phyloP scores from a whole-genome alignment of 805 yeast genomes.

The Kodamaea leandrae region DNA sequence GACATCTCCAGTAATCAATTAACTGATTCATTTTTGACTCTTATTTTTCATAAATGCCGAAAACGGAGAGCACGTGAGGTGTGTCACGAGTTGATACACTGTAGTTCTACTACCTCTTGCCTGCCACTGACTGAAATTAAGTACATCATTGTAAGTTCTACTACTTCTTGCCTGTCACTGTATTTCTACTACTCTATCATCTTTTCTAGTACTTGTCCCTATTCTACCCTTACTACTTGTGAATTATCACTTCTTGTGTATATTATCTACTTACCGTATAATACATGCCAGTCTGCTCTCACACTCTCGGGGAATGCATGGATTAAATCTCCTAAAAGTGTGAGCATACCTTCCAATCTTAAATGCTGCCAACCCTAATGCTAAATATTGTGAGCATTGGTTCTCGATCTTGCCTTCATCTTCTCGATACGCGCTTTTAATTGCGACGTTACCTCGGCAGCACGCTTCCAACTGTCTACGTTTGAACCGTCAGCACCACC shows the following conservation, averaged over 20 bases:
- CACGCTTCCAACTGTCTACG: constrained; percentile 81
- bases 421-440: constrained; percentile 83
- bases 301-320: no score
- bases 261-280: background rate
- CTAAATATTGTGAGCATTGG: constrained; percentile 6
- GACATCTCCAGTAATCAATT: constrained; percentile 8
- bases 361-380: no score
- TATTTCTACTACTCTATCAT: no score
- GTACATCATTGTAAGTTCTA: no score
- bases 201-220: no score
- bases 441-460: constrained; percentile 85
- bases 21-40: constrained; percentile 5
- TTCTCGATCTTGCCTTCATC: constrained; percentile 66
- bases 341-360: no score
- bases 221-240: no score
- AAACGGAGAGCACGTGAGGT: constrained; percentile 5
- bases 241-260: background rate
- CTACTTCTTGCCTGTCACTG: no score
- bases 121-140: no score
- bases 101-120: background rate
- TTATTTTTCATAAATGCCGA: constrained; percentile 2
- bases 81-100: no score
- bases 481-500: constrained; percentile 38
- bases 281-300: constrained; percentile 1
- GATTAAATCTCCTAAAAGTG: no score